Base-by-base conservation (phyloP, 352 stramenopile genomes). In the Sclerospora graminicola region DNA sequence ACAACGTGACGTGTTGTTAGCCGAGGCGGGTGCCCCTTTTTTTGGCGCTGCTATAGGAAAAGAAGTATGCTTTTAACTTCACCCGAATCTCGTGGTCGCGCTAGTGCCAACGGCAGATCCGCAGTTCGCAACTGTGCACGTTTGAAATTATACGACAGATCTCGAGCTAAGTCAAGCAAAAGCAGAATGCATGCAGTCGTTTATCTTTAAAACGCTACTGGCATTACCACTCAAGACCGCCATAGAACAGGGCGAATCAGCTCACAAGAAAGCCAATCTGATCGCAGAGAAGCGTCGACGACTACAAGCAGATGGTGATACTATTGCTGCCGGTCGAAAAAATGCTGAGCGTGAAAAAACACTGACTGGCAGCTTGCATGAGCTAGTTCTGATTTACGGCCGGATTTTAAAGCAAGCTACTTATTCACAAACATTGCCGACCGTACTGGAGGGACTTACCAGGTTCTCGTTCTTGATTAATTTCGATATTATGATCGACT, bases 351-450 rank as follows among this genome's bases (percentile, higher is more conserved):
- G 94, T 16, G 87, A 94, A 13, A 92, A 93, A 52, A 95, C 84
- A 33, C 93, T 98, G 54, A 86, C 83, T 8, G 90, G 98, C 36
- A 96, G 95, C 37, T 60, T 98, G 26, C 86, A 98, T 66, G 76
- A 94, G n/a, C 69, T 98, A 6, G 93, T 95, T 46, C 67, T 98
- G 5, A 95, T 96, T 26, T 98, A 98, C 69, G 98, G 98, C 65
- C 87, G 92, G 15, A 95, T 98, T 43, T 67, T 98, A 21, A 98
- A 98, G 58, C 78, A 89, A 45, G 69, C n/a, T n/a, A n/a, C n/a
- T n/a, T n/a, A n/a, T n/a, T n/a, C n/a, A n/a, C n/a, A n/a, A n/a
- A n/a, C n/a, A n/a, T n/a, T n/a, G n/a, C n/a, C n/a, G n/a, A n/a
- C n/a, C n/a, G n/a, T n/a, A n/a, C n/a, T n/a, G n/a, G n/a, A n/a